Evolutionary conservation across 2,329 filamentous ascomycete genomes (phyloP), one percentile per base, ranked within the genome.

Genomic region (Penicillium sp.): DNA sequence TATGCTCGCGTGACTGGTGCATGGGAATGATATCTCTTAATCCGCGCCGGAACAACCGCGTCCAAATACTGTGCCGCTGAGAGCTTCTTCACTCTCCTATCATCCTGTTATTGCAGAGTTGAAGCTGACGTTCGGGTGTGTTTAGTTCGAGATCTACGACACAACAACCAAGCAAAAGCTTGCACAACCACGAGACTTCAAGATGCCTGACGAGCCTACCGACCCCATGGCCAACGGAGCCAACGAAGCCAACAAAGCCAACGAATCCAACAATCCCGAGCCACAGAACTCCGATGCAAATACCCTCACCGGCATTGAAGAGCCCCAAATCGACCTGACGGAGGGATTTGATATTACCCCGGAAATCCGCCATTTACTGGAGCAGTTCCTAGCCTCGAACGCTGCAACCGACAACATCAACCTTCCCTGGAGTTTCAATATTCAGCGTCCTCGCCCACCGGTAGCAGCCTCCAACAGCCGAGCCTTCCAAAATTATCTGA

Each of bases 401-500:
- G 3, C 30, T 33, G 2, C 30, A 33, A 10, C 12, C 30, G 30
- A 10, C 30, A 8, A 8, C 30, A 2, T 4, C 30, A 12, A 33
- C 30, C 30, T 4, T 33, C 12, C 30, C 12, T 12, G 10, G 30
- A 1, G 9, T 3, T 33, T 33, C 12, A 1, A 4, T 33, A 2
- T 1, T 33, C 10, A 33, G 12, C 9, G 2, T 10, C 30, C 30
- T 33, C 9, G 2, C 30, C 30, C 30, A 3, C 30, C 30, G 12
- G 30, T 33, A 33, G 30, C 6, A 3, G 12, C 10, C 30, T 33
- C 30, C 9, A 12, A 2, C 6, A 12, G 12, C 30, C 30, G 30
- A 33, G 12, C 30, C 30, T 10, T 33, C 30, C 30, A 33, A 1
- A 44, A 15, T 15, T 19, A 70, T 49, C 64, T 76, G 15, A 63